phyloP scores from a whole-genome alignment of 176 grass and related monocot genomes.

The Triticum turgidum region DNA sequence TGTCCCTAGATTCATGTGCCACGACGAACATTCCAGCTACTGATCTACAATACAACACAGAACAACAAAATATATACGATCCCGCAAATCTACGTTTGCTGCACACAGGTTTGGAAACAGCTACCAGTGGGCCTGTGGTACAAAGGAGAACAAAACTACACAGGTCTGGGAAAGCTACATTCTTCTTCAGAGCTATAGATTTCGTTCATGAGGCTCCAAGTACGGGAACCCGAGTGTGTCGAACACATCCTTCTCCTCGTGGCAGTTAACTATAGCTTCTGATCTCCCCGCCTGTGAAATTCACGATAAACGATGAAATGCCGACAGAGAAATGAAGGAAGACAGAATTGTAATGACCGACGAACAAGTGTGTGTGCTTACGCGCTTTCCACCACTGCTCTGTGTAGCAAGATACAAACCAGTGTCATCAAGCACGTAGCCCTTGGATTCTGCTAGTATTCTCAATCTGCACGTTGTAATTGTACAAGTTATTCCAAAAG shows the following conservation, averaged over 20 bases:
- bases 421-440: slow-evolving; percentile 78
- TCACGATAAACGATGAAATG: not conserved
- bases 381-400: slow-evolving; percentile 59
- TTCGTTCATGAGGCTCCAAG: slow-evolving; percentile 81
- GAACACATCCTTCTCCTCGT: slow-evolving; percentile 86
- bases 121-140: not conserved
- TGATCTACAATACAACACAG: not conserved
- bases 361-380: slow-evolving; percentile 15
- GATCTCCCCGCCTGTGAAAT: slow-evolving; percentile 59
- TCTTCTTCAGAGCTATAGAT: slow-evolving; percentile 36
- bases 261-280: slow-evolving; percentile 57
- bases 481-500: not conserved
- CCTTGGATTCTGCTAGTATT: slow-evolving; percentile 86
- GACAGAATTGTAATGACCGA: not conserved
- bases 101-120: not conserved
- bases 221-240: slow-evolving; percentile 85
- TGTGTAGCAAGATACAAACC: slow-evolving; percentile 76
- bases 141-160: not conserved
- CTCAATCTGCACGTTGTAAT: slow-evolving; percentile 58
- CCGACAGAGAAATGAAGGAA: not conserved
- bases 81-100: not conserved
- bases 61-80: not conserved
- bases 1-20: not conserved
- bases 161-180: not conserved
- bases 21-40: not conserved